Percentiles rank a stretch among this genome's conserved stretches.
Conservation (phyloP, 768 basidiomycete species). For the Strobilomyces dryophilus region DNA sequence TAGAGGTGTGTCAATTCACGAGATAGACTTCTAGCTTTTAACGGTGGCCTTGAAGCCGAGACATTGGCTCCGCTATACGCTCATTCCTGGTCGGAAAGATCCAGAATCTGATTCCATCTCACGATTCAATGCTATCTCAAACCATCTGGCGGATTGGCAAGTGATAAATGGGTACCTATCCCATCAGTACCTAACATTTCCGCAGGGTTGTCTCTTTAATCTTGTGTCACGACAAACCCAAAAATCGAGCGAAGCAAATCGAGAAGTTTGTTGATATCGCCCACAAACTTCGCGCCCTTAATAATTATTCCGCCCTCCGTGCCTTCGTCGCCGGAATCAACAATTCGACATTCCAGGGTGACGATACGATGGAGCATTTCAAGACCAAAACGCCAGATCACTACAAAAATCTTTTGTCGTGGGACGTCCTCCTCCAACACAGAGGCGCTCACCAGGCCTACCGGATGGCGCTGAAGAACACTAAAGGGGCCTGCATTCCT, state of each 20-base stretch:
- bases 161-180: conserved; percentile 12
- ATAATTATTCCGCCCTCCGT: conserved; percentile 92
- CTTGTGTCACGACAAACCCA: conserved; percentile 77
- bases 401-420: conserved; percentile 75
- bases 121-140: conserved; percentile 70
- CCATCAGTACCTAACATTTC: conserved; percentile 3
- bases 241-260: conserved; percentile 72
- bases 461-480: conserved; percentile 80
- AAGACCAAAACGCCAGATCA: conserved; percentile 60
- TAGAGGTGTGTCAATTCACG: conserved; percentile 52
- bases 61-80: conserved; percentile 81
- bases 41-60: conserved; percentile 54
- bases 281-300: conserved; percentile 68
- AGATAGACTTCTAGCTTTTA: neutral
- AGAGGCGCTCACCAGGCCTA: conserved; percentile 86
- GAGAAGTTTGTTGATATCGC: conserved; percentile 89
- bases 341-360: conserved; percentile 72
- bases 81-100: conserved; percentile 63
- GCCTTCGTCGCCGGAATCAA: conserved; percentile 95
- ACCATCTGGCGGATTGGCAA: conserved; percentile 82
- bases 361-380: conserved; percentile 73
- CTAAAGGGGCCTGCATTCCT: conserved; percentile 84
- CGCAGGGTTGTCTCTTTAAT: conserved; percentile 88
- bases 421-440: conserved; percentile 81
- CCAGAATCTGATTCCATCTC: conserved; percentile 65